Conservation (phyloP, 2,329 filamentous ascomycete genomes). For the Fusarium ramigenum region DNA sequence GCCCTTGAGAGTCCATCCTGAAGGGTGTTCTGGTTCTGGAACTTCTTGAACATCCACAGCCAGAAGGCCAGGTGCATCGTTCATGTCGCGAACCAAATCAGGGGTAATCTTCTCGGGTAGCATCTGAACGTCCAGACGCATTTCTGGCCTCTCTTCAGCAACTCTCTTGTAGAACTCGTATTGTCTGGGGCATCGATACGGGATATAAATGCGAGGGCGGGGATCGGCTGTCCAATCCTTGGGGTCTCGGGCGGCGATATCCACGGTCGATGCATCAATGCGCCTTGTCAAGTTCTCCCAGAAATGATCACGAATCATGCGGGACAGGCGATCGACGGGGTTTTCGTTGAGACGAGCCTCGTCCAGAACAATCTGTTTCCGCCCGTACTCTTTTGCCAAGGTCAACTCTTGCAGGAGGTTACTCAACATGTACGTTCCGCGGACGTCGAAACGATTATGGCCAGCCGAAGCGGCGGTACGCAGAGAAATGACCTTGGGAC, state of each 20-base stretch:
- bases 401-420: constrained; percentile 96
- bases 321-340: constrained; percentile 85
- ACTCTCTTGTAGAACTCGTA: constrained; percentile 87
- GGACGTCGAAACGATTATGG: constrained; percentile 87
- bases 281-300: constrained; percentile 91
- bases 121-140: constrained; percentile 86
- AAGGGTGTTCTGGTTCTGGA: constrained; percentile 64
- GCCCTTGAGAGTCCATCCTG: constrained; percentile 77
- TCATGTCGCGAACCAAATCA: constrained; percentile 83
- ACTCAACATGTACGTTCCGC: constrained; percentile 96
- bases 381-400: constrained; percentile 88
- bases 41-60: constrained; percentile 89
- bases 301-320: constrained; percentile 88
- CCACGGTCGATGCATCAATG: constrained; percentile 89
- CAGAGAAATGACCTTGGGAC: constrained; percentile 88
- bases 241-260: constrained; percentile 85
- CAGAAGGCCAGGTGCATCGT: constrained; percentile 86
- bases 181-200: constrained; percentile 84
- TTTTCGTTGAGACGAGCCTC: constrained; percentile 94
- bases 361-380: constrained; percentile 89
- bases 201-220: constrained; percentile 90
- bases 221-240: constrained; percentile 96
- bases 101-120: constrained; percentile 82
- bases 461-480: constrained; percentile 88
- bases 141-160: constrained; percentile 80